These are phyloP conservation scores for Phytophthora sansomeana DNA, from an alignment of 352 stramenopile species.

Conservation along the genomic window DNA sequence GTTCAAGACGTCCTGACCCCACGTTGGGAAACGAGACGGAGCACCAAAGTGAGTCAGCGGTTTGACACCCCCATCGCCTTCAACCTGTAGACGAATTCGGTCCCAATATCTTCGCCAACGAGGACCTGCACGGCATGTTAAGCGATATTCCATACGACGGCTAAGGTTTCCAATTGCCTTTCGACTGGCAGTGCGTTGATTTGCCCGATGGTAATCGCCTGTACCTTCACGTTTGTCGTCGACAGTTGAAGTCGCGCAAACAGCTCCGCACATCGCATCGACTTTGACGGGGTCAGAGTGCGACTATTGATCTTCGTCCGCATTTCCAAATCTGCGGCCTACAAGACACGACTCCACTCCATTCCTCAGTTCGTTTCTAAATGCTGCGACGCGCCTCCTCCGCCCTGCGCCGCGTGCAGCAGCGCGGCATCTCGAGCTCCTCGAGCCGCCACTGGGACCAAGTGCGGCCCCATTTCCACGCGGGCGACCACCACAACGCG, in stretches of 20 bases:
- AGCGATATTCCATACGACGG: too few species aligned
- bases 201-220: background rate
- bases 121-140: too few species aligned
- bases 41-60: background rate
- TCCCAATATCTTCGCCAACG: background rate
- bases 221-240: background rate
- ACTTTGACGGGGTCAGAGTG: constrained; percentile 24
- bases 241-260: constrained; percentile 21
- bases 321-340: constrained; percentile 21
- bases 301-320: constrained; percentile 7
- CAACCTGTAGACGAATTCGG: constrained; percentile 13
- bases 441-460: constrained; percentile 59
- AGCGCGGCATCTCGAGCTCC: constrained; percentile 66
- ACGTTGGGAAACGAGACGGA: constrained; percentile 4
- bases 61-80: background rate
- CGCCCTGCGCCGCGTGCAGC: constrained; percentile 22
- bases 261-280: constrained; percentile 25
- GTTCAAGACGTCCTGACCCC: too few species aligned
- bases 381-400: constrained; percentile 27
- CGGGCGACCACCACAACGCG: constrained; percentile 59
- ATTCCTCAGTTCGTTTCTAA: background rate
- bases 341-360: background rate
- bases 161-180: background rate
- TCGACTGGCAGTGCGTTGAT: background rate
- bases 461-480: constrained; percentile 71